phyloP scores from a whole-genome alignment of 129 eudicot genomes.

The carrot (Daucus carota) region DH1_v3.0 NC_030383.2:7825501-7826000 shows the following conservation, averaged over 20 bases:
- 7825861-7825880: neutral
- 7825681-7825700: neutral
- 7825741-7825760: constrained; percentile 16
- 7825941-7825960: neutral
- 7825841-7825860: neutral
- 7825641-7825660: neutral
- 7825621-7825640: no score
- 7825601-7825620: no score
- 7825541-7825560: no score
- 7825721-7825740: constrained; percentile 21
- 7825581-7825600: no score
- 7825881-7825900: neutral
- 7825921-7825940: constrained; percentile 15
- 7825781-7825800: constrained; percentile 15
- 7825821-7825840: neutral
- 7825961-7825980: neutral
- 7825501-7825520: neutral
- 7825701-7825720: neutral
- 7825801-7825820: neutral
- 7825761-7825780: constrained; percentile 11
- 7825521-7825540: no score
- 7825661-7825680: neutral
- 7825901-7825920: neutral
- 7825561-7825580: no score
- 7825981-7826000: no score